Evolutionary conservation across 116 monocot species (phyloP).

Genomic region (Posidonia oceanica): DNA sequence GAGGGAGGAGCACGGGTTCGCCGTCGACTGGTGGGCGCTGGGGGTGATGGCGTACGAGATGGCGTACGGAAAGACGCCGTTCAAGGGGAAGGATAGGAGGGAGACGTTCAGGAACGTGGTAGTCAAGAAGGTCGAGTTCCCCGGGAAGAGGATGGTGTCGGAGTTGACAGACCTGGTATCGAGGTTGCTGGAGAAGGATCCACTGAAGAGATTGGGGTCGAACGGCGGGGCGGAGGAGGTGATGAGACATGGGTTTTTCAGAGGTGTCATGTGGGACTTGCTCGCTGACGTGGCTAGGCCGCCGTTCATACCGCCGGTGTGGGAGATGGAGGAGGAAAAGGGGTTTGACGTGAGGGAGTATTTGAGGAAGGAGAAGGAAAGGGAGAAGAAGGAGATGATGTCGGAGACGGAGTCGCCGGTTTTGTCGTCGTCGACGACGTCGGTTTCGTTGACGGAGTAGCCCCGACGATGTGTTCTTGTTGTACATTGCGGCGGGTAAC

Average conservation of each 20-base stretch:
- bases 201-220: conserved; percentile 38
- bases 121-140: conserved; percentile 42
- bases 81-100: conserved; percentile 53
- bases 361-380: conserved; percentile 21
- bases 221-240: conserved; percentile 62
- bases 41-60: conserved; percentile 79
- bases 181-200: conserved; percentile 59
- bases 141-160: conserved; percentile 31
- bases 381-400: neutral
- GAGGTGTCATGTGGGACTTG: conserved; percentile 64
- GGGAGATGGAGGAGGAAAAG: conserved; percentile 21
- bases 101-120: conserved; percentile 87
- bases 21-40: conserved; percentile 91
- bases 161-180: conserved; percentile 47
- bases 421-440: neutral
- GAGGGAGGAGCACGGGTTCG: conserved; percentile 72
- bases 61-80: conserved; percentile 74
- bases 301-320: conserved; percentile 38
- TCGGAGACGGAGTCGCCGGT: neutral
- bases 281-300: conserved; percentile 50
- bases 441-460: conserved; percentile 3
- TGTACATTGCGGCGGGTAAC: no score
- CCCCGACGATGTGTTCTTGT: no score
- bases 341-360: conserved; percentile 45
- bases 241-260: conserved; percentile 63